These are phyloP conservation scores for Sambucus nigra DNA, from an alignment of 129 eudicot genomes.

Conservation along the genomic window DNA sequence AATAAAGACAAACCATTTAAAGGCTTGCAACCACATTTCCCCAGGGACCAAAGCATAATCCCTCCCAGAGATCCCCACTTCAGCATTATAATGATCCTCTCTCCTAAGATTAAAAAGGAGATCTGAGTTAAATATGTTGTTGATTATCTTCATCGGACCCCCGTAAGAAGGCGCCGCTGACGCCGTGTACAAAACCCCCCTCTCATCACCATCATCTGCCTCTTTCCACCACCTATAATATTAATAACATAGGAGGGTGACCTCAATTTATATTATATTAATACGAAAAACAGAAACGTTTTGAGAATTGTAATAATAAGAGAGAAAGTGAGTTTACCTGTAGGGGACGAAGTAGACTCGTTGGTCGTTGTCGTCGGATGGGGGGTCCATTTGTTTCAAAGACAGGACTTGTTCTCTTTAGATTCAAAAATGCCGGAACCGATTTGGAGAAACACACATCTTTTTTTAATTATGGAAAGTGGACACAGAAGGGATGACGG, in stretches of 20 bases:
- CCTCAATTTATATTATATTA: not conserved
- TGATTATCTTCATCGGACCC: slow-evolving; percentile 91
- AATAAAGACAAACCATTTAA: slow-evolving; percentile 56
- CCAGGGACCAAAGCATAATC: slow-evolving; percentile 82
- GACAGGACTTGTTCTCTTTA: slow-evolving; percentile 15
- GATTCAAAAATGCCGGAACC: slow-evolving; percentile 47
- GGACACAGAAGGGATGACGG: too few relatives aligned
- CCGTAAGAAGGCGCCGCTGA: slow-evolving; percentile 43
- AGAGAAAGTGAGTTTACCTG: slow-evolving; percentile 27
- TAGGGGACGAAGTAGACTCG: slow-evolving; percentile 74
- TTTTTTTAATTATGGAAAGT: too few relatives aligned
- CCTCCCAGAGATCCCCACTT: slow-evolving; percentile 54
- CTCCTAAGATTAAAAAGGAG: slow-evolving; percentile 62
- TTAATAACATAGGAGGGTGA: too few relatives aligned
- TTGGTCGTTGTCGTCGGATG: slow-evolving; percentile 37
- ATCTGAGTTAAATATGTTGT: slow-evolving; percentile 74
- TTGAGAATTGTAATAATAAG: slow-evolving; percentile 1
- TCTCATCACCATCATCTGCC: slow-evolving; percentile 46
- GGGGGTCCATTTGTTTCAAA: slow-evolving; percentile 27
- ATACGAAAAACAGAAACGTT: not conserved
- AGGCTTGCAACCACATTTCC: slow-evolving; percentile 87
- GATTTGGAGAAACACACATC: slow-evolving; percentile 20
- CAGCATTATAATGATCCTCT: slow-evolving; percentile 30
- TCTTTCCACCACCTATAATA: slow-evolving; percentile 96
- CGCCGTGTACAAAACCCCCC: slow-evolving; percentile 54